These are phyloP conservation scores for Macadamia integrifolia DNA, from an alignment of 164 flowering plant species.

Conservation along the genomic window DNA sequence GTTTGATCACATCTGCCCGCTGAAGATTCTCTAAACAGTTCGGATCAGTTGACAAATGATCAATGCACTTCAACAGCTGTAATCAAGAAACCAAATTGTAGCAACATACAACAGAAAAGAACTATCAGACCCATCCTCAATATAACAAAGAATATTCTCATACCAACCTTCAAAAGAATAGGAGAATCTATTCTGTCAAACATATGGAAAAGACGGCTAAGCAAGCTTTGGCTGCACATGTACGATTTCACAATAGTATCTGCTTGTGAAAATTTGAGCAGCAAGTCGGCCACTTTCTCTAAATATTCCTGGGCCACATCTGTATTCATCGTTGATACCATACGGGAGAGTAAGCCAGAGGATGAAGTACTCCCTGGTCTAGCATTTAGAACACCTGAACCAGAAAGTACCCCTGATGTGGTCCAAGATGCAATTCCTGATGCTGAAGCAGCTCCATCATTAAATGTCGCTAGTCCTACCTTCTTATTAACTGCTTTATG, in stretches of 20 bases:
- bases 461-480: constrained; percentile 37
- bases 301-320: constrained; percentile 94
- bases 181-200: constrained; percentile 82
- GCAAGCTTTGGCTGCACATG: constrained; percentile 96
- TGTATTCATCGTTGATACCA: constrained; percentile 85
- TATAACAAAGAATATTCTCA: neutral
- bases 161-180: constrained; percentile 78
- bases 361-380: constrained; percentile 96
- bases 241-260: constrained; percentile 84
- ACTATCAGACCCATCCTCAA: neutral
- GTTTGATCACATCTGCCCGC: constrained; percentile 93
- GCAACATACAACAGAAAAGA: neutral
- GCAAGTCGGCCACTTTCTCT: constrained; percentile 91
- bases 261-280: constrained; percentile 86
- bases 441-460: constrained; percentile 65
- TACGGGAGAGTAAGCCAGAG: constrained; percentile 86
- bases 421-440: constrained; percentile 86
- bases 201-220: constrained; percentile 96
- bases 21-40: constrained; percentile 96
- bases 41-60: constrained; percentile 93
- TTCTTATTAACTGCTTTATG: constrained; percentile 53
- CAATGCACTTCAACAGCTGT: constrained; percentile 83
- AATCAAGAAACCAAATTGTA: constrained; percentile 5
- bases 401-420: constrained; percentile 92
- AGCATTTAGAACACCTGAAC: constrained; percentile 96